Conservation (phyloP, 2,329 filamentous ascomycete species). For the Nannizzia gypsea region DNA sequence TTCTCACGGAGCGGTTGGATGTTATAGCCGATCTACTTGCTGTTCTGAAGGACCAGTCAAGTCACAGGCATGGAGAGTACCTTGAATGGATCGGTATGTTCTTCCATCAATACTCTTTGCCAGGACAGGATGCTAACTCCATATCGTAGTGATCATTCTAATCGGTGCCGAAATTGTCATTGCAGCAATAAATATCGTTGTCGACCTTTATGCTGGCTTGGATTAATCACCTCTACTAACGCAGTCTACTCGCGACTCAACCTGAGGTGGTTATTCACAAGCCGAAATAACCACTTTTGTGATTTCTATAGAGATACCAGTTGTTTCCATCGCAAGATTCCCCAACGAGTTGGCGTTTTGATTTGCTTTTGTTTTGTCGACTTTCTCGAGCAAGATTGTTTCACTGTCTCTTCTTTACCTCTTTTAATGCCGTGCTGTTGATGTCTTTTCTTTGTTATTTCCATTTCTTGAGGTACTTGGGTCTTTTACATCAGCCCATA, state of each 20-base stretch:
- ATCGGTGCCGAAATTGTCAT: slow-evolving; percentile 94
- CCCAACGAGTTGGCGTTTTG: not conserved
- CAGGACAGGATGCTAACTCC: slow-evolving; percentile 10
- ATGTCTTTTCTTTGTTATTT: not conserved
- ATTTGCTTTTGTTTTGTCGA: not conserved
- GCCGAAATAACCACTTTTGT: not conserved
- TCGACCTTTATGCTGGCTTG: slow-evolving; percentile 70
- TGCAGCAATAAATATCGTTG: slow-evolving; percentile 84
- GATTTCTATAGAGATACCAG: not conserved
- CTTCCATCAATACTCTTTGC: slow-evolving; percentile 1
- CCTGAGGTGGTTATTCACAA: not conserved
- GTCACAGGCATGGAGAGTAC: slow-evolving; percentile 82
- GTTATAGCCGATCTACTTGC: slow-evolving; percentile 89
- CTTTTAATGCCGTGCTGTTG: not conserved
- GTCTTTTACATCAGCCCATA: not conserved
- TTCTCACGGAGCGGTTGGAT: slow-evolving; percentile 79
- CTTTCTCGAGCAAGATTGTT: not conserved
- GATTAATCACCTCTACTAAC: slow-evolving; percentile 30
- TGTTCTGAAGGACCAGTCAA: slow-evolving; percentile 89
- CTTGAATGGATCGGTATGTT: slow-evolving; percentile 75
- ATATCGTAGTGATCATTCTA: slow-evolving; percentile 67
- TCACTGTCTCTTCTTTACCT: not conserved
- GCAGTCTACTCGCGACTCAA: too few relatives aligned
- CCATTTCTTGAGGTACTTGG: not conserved
- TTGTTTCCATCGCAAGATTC: not conserved